Evolutionary conservation across 768 basidiomycete species (phyloP), one percentile per base, ranked within the genome.

Genomic region (Trametes maxima): DNA sequence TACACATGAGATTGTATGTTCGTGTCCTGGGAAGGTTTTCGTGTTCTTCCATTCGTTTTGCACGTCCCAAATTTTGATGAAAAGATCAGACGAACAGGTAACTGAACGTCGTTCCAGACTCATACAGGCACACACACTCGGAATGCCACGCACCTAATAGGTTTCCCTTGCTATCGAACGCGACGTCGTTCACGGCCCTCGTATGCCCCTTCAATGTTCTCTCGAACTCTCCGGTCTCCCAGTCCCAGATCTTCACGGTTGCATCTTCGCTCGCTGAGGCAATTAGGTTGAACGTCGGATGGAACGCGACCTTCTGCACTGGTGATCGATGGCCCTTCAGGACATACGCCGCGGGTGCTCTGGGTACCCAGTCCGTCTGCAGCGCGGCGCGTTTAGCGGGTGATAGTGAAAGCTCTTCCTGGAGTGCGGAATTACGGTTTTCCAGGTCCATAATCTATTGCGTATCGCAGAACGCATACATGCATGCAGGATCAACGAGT

Each of bases 371-470:
- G 72, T 94, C 93, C 53, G 82, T 80, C 66, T 90, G 86, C 64
- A 84, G 80, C 51, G 82, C 82, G 39, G 85, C 85, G 39, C 83
- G 82, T 72, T 72, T 80, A 48, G 70, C 82, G 65, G 72, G 83
- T 33, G 80, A 75, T 54, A 81, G 74, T 0, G 82, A 78, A 10
- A 85, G 74, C 49, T 88, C 80, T 73, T 97, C 94, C 71, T 92
- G 89, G 16, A 88, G 77, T 50, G 92, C 83, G 21, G 90, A 84
- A 54, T 94, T 85, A 65, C 90, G 84, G 55, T 87, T 87, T 77
- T 97, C 95, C 25, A 98, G 82, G 75, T 96, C 95, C 90, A 96
- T 94, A 69, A 98, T 94, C 95, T 97, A 67, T 43, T 24, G 39
- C 55, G 55, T 56, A 47, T 22, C 45, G 21, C 40, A 43, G 17